Evolutionary conservation across 2,329 filamentous ascomycete species (phyloP).

Genomic region (Aspergillus pseudoviridinutans): DNA sequence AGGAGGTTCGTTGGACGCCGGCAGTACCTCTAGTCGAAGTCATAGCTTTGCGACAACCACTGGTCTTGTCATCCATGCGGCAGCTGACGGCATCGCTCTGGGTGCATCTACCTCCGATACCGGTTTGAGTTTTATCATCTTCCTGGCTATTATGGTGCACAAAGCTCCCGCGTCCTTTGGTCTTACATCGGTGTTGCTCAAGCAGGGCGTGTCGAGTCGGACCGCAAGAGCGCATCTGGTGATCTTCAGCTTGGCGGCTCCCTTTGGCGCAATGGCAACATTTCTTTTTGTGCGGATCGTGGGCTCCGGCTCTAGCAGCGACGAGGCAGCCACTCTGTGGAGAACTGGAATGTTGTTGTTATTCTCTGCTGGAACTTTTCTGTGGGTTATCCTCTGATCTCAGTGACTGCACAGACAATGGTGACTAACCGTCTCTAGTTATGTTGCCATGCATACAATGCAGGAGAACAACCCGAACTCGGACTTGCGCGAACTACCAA

Average conservation of each 20-base stretch:
- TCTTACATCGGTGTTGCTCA: slow-evolving; percentile 81
- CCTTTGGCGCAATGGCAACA: slow-evolving; percentile 76
- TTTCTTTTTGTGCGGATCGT: slow-evolving; percentile 73
- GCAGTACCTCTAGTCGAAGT: slow-evolving; percentile 34
- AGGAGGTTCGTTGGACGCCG: slow-evolving; percentile 35
- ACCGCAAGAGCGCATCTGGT: slow-evolving; percentile 79
- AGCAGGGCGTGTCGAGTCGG: slow-evolving; percentile 85
- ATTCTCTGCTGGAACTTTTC: slow-evolving; percentile 94
- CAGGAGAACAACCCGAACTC: slow-evolving; percentile 58
- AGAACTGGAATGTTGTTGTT: slow-evolving; percentile 88
- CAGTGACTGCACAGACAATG: not conserved
- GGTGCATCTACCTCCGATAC: slow-evolving; percentile 81
- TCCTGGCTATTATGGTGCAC: slow-evolving; percentile 94
- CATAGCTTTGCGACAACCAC: slow-evolving; percentile 75
- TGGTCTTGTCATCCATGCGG: slow-evolving; percentile 92
- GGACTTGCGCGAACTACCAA: slow-evolving; percentile 27
- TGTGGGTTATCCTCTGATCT: slow-evolving; percentile 56
- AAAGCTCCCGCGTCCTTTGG: slow-evolving; percentile 96
- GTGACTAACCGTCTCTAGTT: slow-evolving; percentile 50
- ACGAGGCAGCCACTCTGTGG: slow-evolving; percentile 66
- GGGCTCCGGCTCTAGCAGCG: slow-evolving; percentile 51
- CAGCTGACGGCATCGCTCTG: slow-evolving; percentile 91
- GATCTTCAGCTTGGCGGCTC: slow-evolving; percentile 87
- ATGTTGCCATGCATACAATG: slow-evolving; percentile 99
- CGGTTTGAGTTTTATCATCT: slow-evolving; percentile 83